Base-by-base conservation (phyloP, 345 rosid species). In the Corchorus olitorius region DNA sequence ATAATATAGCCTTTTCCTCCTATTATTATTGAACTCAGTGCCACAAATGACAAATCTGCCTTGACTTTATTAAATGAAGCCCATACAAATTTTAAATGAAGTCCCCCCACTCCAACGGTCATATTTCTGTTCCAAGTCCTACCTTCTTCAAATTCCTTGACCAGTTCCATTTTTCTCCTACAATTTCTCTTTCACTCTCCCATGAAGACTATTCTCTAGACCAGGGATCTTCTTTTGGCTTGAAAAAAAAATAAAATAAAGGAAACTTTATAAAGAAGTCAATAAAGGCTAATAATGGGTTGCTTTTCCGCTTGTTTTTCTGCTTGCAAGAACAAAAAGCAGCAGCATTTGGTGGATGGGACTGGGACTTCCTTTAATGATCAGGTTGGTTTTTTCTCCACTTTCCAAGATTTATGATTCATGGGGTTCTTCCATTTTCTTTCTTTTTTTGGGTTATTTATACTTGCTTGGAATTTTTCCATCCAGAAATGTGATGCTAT, bases 231-330 rank as follows among this genome's bases (percentile, higher is more conserved):
- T 16, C 27, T 76, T 43, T 54, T 1, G 16, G 41, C 34, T 41
- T 49, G 22, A 6, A 16, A 52, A 41, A 27, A 37, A 20, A 15
- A 3, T 35, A 72, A 3, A 0, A 5, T 67, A 70, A 70, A 70
- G 61, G 19, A 37, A 52, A 48, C 67, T 77, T 81, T 75, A 19
- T 22, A 33, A 13, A 34, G 50, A 60, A 67, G 72, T 41, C 75
- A 59, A 75, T 76, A 48, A 27, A 85, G 88, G 67, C 22, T 76
- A 60, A 77, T 76, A 63, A 89, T 89, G 95, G 86, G 86, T 37
- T 87, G 93, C 81, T 77, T 84, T 84, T 76, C 82, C 39, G 81
- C 81, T 43, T 91, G 91, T 81, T 89, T 91, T 77, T 79, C 87
- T 79, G 45, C 85, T 77, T 80, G 85, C 65, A 86, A 86, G 81